Conservation (phyloP, 2,329 filamentous ascomycete genomes). For the Thielaviopsis populi region DNA sequence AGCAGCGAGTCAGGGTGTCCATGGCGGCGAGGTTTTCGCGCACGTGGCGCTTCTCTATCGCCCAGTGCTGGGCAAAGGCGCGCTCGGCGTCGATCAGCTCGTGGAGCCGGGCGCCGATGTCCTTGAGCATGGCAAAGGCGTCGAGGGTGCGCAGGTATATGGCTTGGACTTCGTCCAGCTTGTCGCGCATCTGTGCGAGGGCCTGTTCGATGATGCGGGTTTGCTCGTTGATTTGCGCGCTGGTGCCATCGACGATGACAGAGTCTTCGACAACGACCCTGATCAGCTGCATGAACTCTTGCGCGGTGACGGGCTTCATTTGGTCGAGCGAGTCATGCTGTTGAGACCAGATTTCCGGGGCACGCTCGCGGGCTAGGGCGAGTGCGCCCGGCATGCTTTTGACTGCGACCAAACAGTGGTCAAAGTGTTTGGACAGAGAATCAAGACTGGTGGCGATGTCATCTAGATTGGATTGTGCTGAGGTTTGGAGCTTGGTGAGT, state of each 20-base stretch:
- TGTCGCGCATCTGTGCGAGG: constrained; percentile 60
- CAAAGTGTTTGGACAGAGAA: constrained; percentile 74
- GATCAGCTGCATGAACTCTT: constrained; percentile 72
- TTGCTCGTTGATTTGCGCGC: constrained; percentile 52
- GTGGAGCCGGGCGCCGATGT: constrained; percentile 50
- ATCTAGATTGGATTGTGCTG: constrained; percentile 58
- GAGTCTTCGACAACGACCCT: constrained; percentile 61
- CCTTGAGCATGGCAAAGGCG: constrained; percentile 51
- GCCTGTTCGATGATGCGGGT: constrained; percentile 24
- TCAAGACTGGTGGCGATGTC: constrained; percentile 70
- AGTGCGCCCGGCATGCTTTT: constrained; percentile 75
- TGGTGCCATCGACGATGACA: constrained; percentile 49
- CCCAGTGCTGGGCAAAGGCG: constrained; percentile 54
- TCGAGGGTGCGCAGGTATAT: constrained; percentile 43
- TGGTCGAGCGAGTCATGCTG: constrained; percentile 28
- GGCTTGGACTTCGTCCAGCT: constrained; percentile 46
- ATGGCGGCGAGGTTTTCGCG: constrained; percentile 58
- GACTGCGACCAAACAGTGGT: constrained; percentile 81
- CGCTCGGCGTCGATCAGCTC: constrained; percentile 49
- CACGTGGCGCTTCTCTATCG: constrained; percentile 57
- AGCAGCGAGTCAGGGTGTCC: constrained; percentile 62
- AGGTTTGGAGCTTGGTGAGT: constrained; percentile 40
- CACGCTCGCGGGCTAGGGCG: constrained; percentile 51
- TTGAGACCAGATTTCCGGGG: constrained; percentile 43
- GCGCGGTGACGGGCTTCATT: constrained; percentile 55